Percentiles rank a stretch among this genome's conserved stretches.
phyloP scores from a whole-genome alignment of 1,284 basidiomycete species.

The Ceratobasidium sp. region DNA sequence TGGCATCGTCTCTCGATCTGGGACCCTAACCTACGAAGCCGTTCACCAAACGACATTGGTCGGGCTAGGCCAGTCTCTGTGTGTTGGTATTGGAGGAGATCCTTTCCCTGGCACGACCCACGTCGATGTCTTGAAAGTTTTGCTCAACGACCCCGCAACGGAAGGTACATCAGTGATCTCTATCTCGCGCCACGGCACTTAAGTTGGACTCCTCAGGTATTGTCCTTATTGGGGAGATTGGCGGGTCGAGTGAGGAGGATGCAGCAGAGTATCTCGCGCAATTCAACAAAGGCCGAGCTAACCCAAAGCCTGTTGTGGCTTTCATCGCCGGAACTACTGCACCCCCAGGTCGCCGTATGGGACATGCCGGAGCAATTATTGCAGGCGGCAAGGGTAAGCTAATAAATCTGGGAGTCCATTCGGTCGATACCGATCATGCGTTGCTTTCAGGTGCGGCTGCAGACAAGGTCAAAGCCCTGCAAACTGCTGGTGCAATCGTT shows the following conservation, averaged over 20 bases:
- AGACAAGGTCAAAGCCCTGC: conserved; percentile 96
- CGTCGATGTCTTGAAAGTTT: conserved; percentile 95
- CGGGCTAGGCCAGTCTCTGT: conserved; percentile 96
- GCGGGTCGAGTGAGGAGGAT: conserved; percentile 99
- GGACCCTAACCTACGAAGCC: conserved; percentile 93
- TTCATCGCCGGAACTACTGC: conserved; percentile 99
- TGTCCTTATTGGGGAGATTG: conserved; percentile 99
- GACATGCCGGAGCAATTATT: conserved; percentile 98
- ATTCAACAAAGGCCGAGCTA: conserved; percentile 89
- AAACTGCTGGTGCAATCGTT: conserved; percentile 93
- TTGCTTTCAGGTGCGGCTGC: conserved; percentile 78
- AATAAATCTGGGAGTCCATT: neutral
- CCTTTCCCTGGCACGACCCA: conserved; percentile 99
- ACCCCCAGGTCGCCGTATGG: conserved; percentile 98
- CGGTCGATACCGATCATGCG: neutral
- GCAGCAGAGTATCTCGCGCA: conserved; percentile 95
- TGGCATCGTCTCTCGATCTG: conserved; percentile 97
- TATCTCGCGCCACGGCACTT: neutral
- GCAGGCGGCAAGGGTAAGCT: conserved; percentile 91
- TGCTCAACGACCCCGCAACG: conserved; percentile 93
- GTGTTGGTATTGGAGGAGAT: conserved; percentile 98
- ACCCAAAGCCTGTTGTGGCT: conserved; percentile 96
- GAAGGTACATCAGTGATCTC: conserved; percentile 71
- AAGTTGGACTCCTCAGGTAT: conserved; percentile 71
- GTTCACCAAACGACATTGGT: conserved; percentile 95